These are phyloP conservation scores for Neonectria faginata DNA, from an alignment of 2,329 filamentous ascomycete genomes.

Conservation along the genomic window DNA sequence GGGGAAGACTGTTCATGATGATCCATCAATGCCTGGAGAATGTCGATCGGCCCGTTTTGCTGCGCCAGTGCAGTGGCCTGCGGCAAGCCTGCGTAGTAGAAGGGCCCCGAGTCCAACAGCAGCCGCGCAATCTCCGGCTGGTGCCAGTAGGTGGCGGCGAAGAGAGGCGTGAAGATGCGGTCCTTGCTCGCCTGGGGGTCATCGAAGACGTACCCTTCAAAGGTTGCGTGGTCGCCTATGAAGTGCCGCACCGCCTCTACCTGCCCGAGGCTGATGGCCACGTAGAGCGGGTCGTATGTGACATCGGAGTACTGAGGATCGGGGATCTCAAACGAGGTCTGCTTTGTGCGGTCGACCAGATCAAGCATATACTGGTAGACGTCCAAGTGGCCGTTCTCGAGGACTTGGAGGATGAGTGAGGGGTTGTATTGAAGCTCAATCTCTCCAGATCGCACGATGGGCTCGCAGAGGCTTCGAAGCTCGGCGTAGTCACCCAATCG, in stretches of 20 bases:
- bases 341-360: conserved; percentile 42
- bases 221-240: conserved; percentile 34
- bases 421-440: conserved; percentile 42
- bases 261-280: conserved; percentile 47
- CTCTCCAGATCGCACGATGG: conserved; percentile 44
- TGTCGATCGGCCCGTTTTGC: conserved; percentile 29
- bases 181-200: conserved; percentile 17
- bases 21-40: conserved; percentile 36
- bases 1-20: conserved; percentile 15
- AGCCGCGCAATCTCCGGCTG: conserved; percentile 38
- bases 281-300: conserved; percentile 46
- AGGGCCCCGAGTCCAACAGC: conserved; percentile 34
- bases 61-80: conserved; percentile 42
- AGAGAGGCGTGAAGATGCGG: conserved; percentile 44
- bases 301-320: conserved; percentile 40
- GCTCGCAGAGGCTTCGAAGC: conserved; percentile 46
- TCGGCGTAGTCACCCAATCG: conserved; percentile 41
- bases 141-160: conserved; percentile 47
- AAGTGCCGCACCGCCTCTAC: conserved; percentile 30
- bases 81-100: conserved; percentile 35
- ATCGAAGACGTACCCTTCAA: conserved; percentile 40
- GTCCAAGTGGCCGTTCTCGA: conserved; percentile 40
- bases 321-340: conserved; percentile 14
- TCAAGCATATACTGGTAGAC: conserved; percentile 47
- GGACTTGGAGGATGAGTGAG: conserved; percentile 41